Percentiles rank a stretch among this genome's conserved stretches.
phyloP scores from a whole-genome alignment of 2,329 filamentous ascomycete species.

The Eutypella sp. region DNA sequence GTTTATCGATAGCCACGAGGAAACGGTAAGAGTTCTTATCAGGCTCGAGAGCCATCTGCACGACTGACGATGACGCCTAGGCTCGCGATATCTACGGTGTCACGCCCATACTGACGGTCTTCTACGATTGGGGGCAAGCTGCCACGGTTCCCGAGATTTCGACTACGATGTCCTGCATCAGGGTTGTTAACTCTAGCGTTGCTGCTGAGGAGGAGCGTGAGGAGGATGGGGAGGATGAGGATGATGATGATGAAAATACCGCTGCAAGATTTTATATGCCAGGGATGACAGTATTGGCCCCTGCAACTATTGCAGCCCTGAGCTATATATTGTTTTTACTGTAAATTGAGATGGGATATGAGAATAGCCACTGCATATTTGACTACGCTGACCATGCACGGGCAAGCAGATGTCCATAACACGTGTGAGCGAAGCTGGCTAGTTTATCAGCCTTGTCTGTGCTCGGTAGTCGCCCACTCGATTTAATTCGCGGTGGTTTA shows the following conservation, averaged over 20 bases:
- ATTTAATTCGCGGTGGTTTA: no score
- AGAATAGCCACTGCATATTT: no score
- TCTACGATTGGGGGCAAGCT: not conserved
- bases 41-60: no score
- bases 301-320: no score
- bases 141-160: not conserved
- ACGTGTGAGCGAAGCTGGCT: no score
- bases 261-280: not conserved
- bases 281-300: not conserved
- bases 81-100: not conserved
- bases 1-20: not conserved
- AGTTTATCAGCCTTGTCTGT: no score
- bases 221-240: not conserved
- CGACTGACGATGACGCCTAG: not conserved
- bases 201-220: not conserved
- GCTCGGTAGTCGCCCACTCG: no score
- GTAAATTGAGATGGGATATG: no score
- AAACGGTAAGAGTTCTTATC: not conserved
- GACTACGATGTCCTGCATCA: not conserved
- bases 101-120: not conserved
- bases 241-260: not conserved
- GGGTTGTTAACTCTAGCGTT: not conserved
- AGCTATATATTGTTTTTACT: no score
- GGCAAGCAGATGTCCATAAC: no score
- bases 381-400: no score